Conservation (phyloP, 495 filamentous ascomycete genomes). For the Mycothermus thermophilus region DNA sequence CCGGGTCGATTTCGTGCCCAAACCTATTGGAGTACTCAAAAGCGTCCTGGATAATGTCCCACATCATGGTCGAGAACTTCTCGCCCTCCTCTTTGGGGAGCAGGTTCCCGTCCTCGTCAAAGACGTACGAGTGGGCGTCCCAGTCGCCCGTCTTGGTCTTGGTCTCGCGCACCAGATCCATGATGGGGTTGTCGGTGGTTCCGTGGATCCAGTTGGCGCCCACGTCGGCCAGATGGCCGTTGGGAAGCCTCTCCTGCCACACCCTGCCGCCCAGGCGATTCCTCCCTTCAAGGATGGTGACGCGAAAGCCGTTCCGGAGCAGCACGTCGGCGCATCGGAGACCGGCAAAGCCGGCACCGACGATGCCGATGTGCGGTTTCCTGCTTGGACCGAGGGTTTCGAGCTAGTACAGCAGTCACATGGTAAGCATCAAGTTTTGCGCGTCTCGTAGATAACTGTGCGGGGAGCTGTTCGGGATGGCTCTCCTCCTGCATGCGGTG, state of each 20-base stretch:
- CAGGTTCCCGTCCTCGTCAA: constrained; percentile 48
- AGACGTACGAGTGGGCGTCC: constrained; percentile 42
- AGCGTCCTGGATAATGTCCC: constrained; percentile 65
- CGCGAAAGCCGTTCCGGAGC: constrained; percentile 58
- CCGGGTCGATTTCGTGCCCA: constrained; percentile 45
- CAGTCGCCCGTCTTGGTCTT: constrained; percentile 44
- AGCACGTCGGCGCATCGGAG: constrained; percentile 76
- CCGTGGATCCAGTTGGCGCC: constrained; percentile 97
- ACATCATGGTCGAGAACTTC: constrained; percentile 49
- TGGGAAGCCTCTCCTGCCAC: constrained; percentile 34
- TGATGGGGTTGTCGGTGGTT: constrained; percentile 69
- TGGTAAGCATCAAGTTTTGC: no score
- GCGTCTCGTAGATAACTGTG: no score
- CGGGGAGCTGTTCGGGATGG: no score
- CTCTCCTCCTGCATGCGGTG: no score
- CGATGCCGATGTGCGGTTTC: constrained; percentile 46
- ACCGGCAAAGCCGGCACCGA: constrained; percentile 83
- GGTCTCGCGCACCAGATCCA: constrained; percentile 58
- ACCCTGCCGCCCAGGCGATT: constrained; percentile 75
- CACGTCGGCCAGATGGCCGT: constrained; percentile 41
- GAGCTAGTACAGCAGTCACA: no score
- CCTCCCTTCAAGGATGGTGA: constrained; percentile 77
- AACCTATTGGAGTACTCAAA: constrained; percentile 66
- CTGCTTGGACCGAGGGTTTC: constrained; percentile 20
- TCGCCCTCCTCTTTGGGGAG: constrained; percentile 39